These are phyloP conservation scores for Nigrospora osmanthi DNA, from an alignment of 2,329 filamentous ascomycete genomes.

Conservation along the genomic window DNA sequence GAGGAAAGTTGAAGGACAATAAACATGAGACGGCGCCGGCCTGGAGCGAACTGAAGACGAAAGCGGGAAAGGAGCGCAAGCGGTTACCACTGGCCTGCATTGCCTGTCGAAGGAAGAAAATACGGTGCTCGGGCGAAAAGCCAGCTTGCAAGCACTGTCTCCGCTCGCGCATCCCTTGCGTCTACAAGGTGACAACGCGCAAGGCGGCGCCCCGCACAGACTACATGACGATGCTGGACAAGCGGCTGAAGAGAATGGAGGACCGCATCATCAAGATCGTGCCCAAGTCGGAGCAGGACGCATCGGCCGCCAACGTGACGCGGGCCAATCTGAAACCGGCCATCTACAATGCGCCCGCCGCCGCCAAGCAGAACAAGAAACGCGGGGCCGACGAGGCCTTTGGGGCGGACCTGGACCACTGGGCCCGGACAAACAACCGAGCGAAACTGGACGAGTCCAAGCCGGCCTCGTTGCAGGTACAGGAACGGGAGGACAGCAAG, in stretches of 20 bases:
- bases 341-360: constrained; percentile 45
- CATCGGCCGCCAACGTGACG: constrained; percentile 55
- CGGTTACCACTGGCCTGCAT: constrained; percentile 89
- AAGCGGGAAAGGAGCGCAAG: constrained; percentile 93
- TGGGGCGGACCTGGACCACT: constrained; percentile 69
- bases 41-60: constrained; percentile 81
- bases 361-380: constrained; percentile 62
- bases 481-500: constrained; percentile 66
- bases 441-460: constrained; percentile 38
- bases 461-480: constrained; percentile 46
- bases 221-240: constrained; percentile 99
- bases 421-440: constrained; percentile 57
- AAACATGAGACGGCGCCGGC: constrained; percentile 52
- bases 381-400: constrained; percentile 83
- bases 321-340: constrained; percentile 81
- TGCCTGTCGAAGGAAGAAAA: constrained; percentile 93
- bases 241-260: constrained; percentile 92
- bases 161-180: constrained; percentile 85
- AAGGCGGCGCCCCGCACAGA: constrained; percentile 93
- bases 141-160: constrained; percentile 95
- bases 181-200: constrained; percentile 92
- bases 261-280: constrained; percentile 94
- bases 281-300: constrained; percentile 73
- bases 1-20: constrained; percentile 46
- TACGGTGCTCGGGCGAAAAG: constrained; percentile 94